These are phyloP conservation scores for Botrytis fabae DNA, from an alignment of 2,329 filamentous ascomycete genomes.

Conservation along the genomic window DNA sequence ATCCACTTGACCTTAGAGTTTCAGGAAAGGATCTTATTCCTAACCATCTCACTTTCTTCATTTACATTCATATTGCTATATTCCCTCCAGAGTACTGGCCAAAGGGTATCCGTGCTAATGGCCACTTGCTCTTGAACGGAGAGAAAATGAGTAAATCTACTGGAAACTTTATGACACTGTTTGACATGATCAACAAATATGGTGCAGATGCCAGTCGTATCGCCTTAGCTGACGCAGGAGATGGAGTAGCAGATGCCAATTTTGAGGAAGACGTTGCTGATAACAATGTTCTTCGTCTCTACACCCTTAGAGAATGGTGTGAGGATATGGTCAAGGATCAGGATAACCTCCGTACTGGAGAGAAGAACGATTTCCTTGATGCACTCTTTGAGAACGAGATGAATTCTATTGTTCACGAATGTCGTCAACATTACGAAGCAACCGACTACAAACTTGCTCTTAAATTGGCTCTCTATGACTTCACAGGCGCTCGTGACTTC, in stretches of 20 bases:
- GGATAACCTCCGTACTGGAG: slow-evolving; percentile 70
- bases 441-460: slow-evolving; percentile 86
- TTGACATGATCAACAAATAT: slow-evolving; percentile 85
- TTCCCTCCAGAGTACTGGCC: slow-evolving; percentile 92
- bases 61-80: slow-evolving; percentile 89
- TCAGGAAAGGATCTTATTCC: slow-evolving; percentile 92
- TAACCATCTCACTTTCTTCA: slow-evolving; percentile 93
- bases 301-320: slow-evolving; percentile 83
- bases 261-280: slow-evolving; percentile 96
- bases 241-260: slow-evolving; percentile 93
- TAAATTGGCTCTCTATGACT: slow-evolving; percentile 85
- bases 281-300: slow-evolving; percentile 83
- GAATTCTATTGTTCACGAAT: slow-evolving; percentile 77
- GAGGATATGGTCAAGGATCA: slow-evolving; percentile 78
- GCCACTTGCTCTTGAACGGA: slow-evolving; percentile 90
- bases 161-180: slow-evolving; percentile 92
- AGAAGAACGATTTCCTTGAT: slow-evolving; percentile 78
- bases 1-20: slow-evolving; percentile 83
- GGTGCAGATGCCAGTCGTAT: slow-evolving; percentile 91
- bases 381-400: slow-evolving; percentile 91
- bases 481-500: slow-evolving; percentile 82
- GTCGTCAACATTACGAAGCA: slow-evolving; percentile 73
- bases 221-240: slow-evolving; percentile 89
- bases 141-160: slow-evolving; percentile 99
- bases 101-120: slow-evolving; percentile 80